These are phyloP conservation scores for Lenwebbia sp. DNA, from an alignment of 345 rosid species.

Conservation along the genomic window DNA sequence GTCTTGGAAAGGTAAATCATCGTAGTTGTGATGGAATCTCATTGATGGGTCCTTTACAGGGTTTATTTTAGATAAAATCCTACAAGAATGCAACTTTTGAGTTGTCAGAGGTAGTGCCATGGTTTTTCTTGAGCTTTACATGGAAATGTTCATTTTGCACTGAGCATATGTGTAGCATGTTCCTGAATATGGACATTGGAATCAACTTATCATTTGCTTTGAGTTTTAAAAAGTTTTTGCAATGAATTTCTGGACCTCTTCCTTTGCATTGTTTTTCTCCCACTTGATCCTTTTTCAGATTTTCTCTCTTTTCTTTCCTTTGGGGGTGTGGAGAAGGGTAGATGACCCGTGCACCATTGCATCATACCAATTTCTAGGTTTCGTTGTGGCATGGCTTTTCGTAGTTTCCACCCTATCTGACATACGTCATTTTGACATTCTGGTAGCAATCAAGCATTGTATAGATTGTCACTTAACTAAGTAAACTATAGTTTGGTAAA, in stretches of 20 bases:
- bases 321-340: background rate
- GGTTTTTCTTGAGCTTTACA: background rate
- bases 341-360: background rate
- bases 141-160: background rate
- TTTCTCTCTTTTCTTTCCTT: background rate
- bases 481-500: background rate
- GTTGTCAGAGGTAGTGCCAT: background rate
- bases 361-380: background rate
- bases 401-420: background rate
- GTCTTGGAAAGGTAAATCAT: slow-evolving; percentile 82
- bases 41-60: background rate
- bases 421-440: background rate
- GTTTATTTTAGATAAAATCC: background rate
- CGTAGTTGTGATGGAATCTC: background rate
- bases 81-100: background rate
- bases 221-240: background rate
- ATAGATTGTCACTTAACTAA: background rate
- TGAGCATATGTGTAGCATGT: background rate
- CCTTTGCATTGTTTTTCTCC: background rate
- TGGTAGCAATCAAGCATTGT: background rate
- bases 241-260: background rate
- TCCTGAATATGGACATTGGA: background rate
- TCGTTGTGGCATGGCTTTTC: background rate
- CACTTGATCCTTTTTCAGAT: background rate
- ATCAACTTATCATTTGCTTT: background rate